These are phyloP conservation scores for Triticum turgidum DNA, from an alignment of 176 grass and related monocot species.

Conservation along the genomic window DNA sequence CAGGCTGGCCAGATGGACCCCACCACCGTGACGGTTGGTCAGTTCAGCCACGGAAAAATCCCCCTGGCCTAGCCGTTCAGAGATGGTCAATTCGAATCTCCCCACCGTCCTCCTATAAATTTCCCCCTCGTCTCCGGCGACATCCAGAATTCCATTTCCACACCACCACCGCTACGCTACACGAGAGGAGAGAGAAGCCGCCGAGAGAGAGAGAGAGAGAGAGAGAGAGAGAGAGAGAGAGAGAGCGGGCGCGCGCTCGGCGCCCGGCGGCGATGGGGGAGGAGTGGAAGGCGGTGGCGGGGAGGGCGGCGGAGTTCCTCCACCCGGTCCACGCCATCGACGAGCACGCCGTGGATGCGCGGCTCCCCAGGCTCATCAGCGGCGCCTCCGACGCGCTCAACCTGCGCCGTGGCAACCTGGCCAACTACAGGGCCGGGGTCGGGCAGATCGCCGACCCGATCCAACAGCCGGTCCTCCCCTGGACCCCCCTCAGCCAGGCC, in stretches of 20 bases:
- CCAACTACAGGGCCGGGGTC: background rate
- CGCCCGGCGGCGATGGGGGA: too few relatives aligned
- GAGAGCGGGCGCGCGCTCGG: too few relatives aligned
- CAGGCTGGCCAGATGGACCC: too few relatives aligned
- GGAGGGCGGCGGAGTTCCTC: background rate
- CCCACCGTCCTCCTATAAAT: too few relatives aligned
- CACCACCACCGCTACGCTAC: too few relatives aligned
- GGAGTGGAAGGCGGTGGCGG: background rate
- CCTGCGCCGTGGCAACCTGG: background rate
- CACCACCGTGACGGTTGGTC: too few relatives aligned
- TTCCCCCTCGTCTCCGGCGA: background rate
- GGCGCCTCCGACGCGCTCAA: background rate
- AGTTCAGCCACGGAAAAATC: too few relatives aligned
- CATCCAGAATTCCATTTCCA: background rate
- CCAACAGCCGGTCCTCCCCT: background rate
- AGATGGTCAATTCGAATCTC: too few relatives aligned
- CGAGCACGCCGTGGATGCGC: background rate
- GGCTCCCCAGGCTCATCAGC: background rate
- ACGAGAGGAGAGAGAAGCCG: background rate
- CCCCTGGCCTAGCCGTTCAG: too few relatives aligned
- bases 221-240: too few relatives aligned
- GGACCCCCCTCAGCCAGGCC: background rate
- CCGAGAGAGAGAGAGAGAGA: too few relatives aligned
- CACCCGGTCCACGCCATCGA: background rate
- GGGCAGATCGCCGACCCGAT: background rate